Conservation (phyloP, 441 rosid genomes). For the Theobroma grandiflorum region DNA sequence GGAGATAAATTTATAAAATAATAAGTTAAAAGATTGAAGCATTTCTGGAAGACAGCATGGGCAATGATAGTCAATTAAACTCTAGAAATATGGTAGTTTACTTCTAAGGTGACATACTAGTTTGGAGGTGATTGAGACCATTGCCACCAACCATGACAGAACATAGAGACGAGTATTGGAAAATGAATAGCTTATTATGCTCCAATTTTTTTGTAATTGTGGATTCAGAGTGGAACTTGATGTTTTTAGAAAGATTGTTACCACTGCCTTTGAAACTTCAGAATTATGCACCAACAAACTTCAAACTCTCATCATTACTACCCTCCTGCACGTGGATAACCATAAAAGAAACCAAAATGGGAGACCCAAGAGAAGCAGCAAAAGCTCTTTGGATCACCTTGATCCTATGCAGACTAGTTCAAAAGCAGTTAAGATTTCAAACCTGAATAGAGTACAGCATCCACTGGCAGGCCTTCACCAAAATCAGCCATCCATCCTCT, state of each 20-base stretch:
- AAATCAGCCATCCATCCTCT: slow-evolving; percentile 91
- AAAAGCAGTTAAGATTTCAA: slow-evolving; percentile 18
- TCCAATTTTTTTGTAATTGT: background rate
- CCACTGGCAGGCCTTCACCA: slow-evolving; percentile 81
- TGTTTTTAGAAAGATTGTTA: background rate
- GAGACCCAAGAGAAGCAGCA: background rate
- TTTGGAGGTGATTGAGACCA: background rate
- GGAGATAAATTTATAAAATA: background rate
- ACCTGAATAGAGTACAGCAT: slow-evolving; percentile 73
- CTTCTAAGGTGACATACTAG: background rate
- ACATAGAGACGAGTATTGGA: background rate
- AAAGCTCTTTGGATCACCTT: background rate
- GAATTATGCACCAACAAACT: background rate
- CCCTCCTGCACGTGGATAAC: background rate
- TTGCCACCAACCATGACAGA: background rate
- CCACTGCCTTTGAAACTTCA: background rate
- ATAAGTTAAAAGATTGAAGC: background rate
- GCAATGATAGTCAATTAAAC: background rate
- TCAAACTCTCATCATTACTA: background rate
- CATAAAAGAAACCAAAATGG: background rate
- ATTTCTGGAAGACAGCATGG: background rate
- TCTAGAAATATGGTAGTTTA: background rate
- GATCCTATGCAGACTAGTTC: slow-evolving; percentile 6
- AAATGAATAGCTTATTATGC: background rate
- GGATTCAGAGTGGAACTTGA: background rate